Percentiles rank a stretch among this genome's conserved stretches.
Conservation (phyloP, 2,329 filamentous ascomycete species). For the Tolypocladium cylindrosporum region DNA sequence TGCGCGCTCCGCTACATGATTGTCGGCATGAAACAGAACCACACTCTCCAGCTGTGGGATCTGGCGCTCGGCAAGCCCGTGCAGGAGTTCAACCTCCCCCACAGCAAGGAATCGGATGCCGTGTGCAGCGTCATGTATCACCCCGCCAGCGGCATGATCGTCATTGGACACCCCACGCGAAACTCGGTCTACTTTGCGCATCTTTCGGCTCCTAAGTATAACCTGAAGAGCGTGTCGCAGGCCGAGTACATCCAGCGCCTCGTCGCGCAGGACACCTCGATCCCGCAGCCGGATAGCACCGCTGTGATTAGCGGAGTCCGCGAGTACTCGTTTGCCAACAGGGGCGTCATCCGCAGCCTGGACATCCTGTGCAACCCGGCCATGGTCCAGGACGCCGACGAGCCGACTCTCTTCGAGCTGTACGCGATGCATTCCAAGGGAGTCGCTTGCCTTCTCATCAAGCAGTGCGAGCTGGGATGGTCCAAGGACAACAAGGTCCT, state of each 20-base stretch:
- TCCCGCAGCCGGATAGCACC: conserved; percentile 84
- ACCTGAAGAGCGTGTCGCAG: conserved; percentile 71
- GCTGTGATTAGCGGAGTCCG: conserved; percentile 95
- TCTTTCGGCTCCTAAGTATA: conserved; percentile 88
- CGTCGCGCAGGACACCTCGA: conserved; percentile 57
- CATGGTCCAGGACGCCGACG: conserved; percentile 51
- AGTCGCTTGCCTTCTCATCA: conserved; percentile 81
- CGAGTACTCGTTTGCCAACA: conserved; percentile 84
- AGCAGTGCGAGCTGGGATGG: conserved; percentile 86
- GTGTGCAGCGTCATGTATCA: conserved; percentile 97
- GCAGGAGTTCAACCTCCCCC: conserved; percentile 92
- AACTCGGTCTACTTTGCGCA: conserved; percentile 98
- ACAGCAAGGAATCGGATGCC: conserved; percentile 93
- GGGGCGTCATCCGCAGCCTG: conserved; percentile 78
- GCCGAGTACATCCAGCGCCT: conserved; percentile 78
- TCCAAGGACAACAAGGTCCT: conserved; percentile 82
- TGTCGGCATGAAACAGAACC: conserved; percentile 97
- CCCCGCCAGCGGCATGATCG: conserved; percentile 81
- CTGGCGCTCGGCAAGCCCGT: conserved; percentile 90
- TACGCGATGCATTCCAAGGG: conserved; percentile 98
- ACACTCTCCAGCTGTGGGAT: conserved; percentile 97
- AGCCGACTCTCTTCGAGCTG: conserved; percentile 78
- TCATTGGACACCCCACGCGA: conserved; percentile 89
- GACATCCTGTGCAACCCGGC: conserved; percentile 73
- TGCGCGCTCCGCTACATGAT: conserved; percentile 90